Evolutionary conservation across 139 green algal species (phyloP).

Genomic region (Tetraselmis striata): DNA sequence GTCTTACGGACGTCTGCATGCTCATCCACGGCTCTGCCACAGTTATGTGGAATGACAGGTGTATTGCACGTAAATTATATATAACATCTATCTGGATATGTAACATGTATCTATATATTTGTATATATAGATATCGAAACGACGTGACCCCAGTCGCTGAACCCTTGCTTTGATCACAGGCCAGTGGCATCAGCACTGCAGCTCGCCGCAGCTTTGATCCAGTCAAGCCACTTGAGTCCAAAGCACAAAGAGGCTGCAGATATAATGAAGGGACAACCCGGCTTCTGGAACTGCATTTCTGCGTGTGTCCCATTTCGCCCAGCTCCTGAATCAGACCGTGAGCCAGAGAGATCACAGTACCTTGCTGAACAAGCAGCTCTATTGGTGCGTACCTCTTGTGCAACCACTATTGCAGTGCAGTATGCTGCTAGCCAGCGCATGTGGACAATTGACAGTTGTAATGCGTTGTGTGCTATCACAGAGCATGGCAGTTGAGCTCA

Average conservation of each 20-base stretch:
- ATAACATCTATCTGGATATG: no score
- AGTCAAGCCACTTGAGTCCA: neutral
- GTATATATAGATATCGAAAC: no score
- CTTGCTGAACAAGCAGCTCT: neutral
- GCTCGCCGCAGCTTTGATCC: neutral
- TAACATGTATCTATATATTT: no score
- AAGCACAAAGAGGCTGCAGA: neutral
- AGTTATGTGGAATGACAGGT: no score
- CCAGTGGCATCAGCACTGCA: neutral
- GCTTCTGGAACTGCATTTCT: neutral
- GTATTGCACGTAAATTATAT: no score
- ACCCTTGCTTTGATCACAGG: neutral
- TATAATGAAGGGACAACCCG: neutral
- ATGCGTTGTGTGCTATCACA: neutral
- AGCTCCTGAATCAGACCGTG: neutral
- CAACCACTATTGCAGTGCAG: no score
- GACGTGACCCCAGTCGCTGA: no score
- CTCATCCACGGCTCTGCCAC: no score
- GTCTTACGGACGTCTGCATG: no score
- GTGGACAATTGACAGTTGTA: no score
- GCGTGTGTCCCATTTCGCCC: neutral
- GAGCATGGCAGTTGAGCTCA: neutral
- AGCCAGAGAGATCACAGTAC: neutral
- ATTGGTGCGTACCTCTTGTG: neutral
- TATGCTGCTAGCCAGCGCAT: no score